Evolutionary conservation across 371 early-diverging fungal genomes (phyloP).

Genomic region (Neoconidiobolus thromboides): DNA sequence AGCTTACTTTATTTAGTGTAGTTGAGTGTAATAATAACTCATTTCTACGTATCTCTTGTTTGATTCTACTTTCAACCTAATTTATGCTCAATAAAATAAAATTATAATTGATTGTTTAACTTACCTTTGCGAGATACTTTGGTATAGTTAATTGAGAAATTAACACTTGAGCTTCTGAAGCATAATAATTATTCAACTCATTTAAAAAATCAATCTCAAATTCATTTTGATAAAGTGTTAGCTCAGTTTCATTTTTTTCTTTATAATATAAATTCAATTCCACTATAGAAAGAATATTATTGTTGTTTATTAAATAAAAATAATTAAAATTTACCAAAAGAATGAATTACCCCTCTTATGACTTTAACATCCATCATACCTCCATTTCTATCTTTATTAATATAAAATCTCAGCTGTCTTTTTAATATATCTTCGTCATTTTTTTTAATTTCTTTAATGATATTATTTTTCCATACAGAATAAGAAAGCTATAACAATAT

Average conservation of each 20-base stretch:
- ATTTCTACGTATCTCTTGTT: conserved; percentile 74
- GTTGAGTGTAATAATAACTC: conserved; percentile 66
- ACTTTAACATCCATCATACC: not conserved
- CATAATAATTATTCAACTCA: conserved; percentile 67
- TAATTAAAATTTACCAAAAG: not conserved
- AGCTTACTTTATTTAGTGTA: conserved; percentile 40
- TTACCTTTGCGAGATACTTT: conserved; percentile 80
- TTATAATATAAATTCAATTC: too few species aligned
- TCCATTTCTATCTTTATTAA: not conserved
- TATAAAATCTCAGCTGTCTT: not conserved
- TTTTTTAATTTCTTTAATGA: not conserved
- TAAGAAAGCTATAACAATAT: not conserved
- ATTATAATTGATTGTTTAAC: not conserved
- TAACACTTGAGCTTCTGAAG: conserved; percentile 64
- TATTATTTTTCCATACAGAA: not conserved
- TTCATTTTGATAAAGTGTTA: conserved; percentile 68
- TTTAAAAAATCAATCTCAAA: conserved; percentile 67
- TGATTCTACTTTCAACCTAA: conserved; percentile 58
- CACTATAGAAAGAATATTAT: too few species aligned
- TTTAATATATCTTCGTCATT: not conserved
- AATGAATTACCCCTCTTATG: not conserved
- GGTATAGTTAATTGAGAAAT: conserved; percentile 67
- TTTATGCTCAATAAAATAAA: not conserved
- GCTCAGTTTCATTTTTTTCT: conserved; percentile 33
- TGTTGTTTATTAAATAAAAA: too few species aligned